Evolutionary conservation across 176 grass and related monocot species (phyloP).

Genomic region (Puya raimondii): DNA sequence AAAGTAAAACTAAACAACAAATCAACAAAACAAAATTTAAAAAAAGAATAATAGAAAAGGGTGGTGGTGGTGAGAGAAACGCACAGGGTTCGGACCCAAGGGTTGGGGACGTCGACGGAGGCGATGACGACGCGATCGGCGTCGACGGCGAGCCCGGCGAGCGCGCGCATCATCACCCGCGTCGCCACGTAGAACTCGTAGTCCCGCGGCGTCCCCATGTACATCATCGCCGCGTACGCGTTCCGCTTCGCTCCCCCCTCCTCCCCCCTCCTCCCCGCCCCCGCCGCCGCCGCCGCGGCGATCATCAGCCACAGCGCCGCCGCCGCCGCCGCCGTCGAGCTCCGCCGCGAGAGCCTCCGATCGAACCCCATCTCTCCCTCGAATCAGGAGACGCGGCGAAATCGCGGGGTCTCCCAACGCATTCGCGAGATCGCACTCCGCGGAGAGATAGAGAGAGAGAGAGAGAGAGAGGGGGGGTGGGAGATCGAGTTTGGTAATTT

Average conservation of each 20-base stretch:
- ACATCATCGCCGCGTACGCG: constrained; percentile 99
- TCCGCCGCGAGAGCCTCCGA: neutral
- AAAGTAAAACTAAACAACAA: neutral
- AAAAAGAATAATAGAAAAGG: neutral
- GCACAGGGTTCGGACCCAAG: constrained; percentile 80
- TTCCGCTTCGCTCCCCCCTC: constrained; percentile 27
- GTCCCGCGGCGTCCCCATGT: constrained; percentile 97
- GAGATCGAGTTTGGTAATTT: too few relatives aligned
- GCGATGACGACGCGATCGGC: constrained; percentile 95
- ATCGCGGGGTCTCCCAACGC: too few relatives aligned
- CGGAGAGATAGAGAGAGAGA: too few relatives aligned
- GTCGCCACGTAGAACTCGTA: constrained; percentile 98
- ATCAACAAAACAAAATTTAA: neutral
- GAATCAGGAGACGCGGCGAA: neutral
- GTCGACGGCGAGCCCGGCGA: constrained; percentile 43
- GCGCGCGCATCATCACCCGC: constrained; percentile 93
- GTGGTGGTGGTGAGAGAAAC: neutral
- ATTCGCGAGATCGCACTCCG: too few relatives aligned
- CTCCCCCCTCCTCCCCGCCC: constrained; percentile 1
- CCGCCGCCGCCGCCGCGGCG: constrained; percentile 2
- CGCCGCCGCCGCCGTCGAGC: neutral
- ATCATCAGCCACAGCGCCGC: constrained; percentile 9
- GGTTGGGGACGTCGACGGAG: constrained; percentile 64
- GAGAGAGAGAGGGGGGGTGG: too few relatives aligned
- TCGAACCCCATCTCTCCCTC: neutral